Conservation (phyloP, 176 grass and related monocot species). For the Musa acuminata region DNA sequence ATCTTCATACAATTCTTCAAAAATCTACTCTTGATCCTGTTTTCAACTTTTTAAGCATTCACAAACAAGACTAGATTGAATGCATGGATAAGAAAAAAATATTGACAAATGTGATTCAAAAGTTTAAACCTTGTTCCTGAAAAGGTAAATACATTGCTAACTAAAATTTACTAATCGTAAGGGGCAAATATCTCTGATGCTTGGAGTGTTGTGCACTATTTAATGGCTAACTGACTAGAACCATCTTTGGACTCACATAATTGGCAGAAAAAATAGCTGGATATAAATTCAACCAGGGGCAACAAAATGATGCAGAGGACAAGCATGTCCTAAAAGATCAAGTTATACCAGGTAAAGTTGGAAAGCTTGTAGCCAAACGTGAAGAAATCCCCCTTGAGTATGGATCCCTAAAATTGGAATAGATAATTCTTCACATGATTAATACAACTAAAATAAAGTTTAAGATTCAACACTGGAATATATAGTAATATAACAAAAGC, state of each 20-base stretch:
- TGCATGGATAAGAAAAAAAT: no score
- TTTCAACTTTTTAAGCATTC: no score
- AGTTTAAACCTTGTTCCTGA: no score
- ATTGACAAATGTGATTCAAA: no score
- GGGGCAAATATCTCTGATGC: not conserved
- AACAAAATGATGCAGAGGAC: not conserved
- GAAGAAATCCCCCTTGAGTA: not conserved
- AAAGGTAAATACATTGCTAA: no score
- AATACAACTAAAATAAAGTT: conserved; percentile 7
- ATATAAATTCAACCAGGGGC: not conserved
- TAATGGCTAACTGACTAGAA: not conserved
- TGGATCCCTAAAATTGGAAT: conserved; percentile 1
- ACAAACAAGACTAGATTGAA: no score
- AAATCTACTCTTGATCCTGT: no score
- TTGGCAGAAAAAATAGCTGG: not conserved
- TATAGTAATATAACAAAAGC: not conserved
- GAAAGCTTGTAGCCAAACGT: not conserved
- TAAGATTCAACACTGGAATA: not conserved
- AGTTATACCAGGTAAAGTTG: not conserved
- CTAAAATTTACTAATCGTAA: no score
- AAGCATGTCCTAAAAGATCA: not conserved
- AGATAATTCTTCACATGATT: conserved; percentile 4
- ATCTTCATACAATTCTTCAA: no score
- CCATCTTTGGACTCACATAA: not conserved
- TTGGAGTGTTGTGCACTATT: not conserved